A percentile compares a stretch with the other conserved stretches of the same genome.
These are phyloP conservation scores for Colletotrichum sp. DNA, from an alignment of 2,329 filamentous ascomycete species.

Conservation along the genomic window DNA sequence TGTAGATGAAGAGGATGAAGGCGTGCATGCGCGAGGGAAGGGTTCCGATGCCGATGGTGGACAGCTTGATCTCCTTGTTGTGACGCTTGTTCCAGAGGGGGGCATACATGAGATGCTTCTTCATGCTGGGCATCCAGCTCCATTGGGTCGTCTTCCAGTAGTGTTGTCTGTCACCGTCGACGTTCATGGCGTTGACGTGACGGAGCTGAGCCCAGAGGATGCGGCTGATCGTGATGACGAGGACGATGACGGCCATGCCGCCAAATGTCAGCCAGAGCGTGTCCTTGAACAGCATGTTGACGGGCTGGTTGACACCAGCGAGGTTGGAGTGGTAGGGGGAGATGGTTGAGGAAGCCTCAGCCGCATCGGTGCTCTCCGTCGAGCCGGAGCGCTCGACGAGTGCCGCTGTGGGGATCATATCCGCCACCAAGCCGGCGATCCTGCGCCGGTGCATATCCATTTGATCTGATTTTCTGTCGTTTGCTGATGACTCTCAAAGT, in stretches of 20 bases:
- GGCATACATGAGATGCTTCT: constrained; percentile 67
- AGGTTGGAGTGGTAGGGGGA: constrained; percentile 60
- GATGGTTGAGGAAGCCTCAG: constrained; percentile 49
- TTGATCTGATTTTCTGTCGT: background rate
- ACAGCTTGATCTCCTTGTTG: constrained; percentile 69
- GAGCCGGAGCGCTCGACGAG: constrained; percentile 28
- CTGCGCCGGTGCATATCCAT: constrained; percentile 37
- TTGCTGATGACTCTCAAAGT: constrained; percentile 1
- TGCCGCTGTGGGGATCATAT: constrained; percentile 34
- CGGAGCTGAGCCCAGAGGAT: constrained; percentile 61
- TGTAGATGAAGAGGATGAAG: constrained; percentile 60
- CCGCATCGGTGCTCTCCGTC: constrained; percentile 26
- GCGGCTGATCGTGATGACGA: constrained; percentile 58
- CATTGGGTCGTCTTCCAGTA: constrained; percentile 66
- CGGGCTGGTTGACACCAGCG: constrained; percentile 63
- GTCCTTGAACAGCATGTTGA: constrained; percentile 63
- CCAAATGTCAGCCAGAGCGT: constrained; percentile 67
- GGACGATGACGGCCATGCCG: constrained; percentile 56
- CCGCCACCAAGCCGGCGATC: constrained; percentile 30
- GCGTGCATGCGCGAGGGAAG: constrained; percentile 69
- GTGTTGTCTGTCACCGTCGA: constrained; percentile 53
- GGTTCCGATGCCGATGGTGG: constrained; percentile 65
- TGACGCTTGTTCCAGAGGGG: constrained; percentile 70
- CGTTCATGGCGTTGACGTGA: constrained; percentile 63
- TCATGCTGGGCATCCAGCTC: constrained; percentile 65